Percentiles rank a stretch among this genome's conserved stretches.
Conservation (phyloP, 805 yeast genomes). For the Candida berthetii region DNA sequence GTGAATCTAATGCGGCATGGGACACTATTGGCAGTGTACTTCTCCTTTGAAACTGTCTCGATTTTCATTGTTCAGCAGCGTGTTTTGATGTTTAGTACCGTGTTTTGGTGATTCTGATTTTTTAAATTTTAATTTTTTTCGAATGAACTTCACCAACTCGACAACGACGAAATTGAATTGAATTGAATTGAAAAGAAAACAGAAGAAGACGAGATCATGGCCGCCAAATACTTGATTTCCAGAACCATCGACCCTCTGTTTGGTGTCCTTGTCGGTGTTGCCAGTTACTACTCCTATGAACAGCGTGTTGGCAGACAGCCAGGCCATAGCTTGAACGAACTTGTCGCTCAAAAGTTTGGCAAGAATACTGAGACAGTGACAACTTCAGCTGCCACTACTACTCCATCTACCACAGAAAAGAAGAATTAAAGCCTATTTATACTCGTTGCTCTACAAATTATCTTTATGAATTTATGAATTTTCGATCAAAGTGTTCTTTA, state of each 20-base stretch:
- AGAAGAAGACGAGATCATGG: too few relatives aligned
- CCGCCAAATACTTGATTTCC: not conserved
- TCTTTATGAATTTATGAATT: not conserved
- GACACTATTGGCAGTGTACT: conserved; percentile 12
- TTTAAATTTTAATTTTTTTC: too few relatives aligned
- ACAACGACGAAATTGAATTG: too few relatives aligned
- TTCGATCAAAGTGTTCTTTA: not conserved
- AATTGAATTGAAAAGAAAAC: too few relatives aligned
- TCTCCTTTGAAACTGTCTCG: not conserved
- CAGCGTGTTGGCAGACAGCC: conserved; percentile 45
- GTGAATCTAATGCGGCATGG: conserved; percentile 21
- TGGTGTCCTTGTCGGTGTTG: conserved; percentile 55
- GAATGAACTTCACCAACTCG: too few relatives aligned
- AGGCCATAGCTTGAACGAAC: conserved; percentile 55
- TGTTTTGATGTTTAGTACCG: not conserved
- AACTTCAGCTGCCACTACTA: not conserved
- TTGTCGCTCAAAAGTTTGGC: conserved; percentile 30
- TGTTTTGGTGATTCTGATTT: not conserved
- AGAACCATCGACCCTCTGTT: conserved; percentile 59
- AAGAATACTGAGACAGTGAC: not conserved
- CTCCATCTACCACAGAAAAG: not conserved
- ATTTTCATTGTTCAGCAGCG: not conserved
- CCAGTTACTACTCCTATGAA: conserved; percentile 62
- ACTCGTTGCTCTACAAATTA: not conserved
- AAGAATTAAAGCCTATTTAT: not conserved